A percentile compares a stretch with the other conserved stretches of the same genome.
Conservation (phyloP, 352 stramenopile species). For the Globisporangium lucens region DNA sequence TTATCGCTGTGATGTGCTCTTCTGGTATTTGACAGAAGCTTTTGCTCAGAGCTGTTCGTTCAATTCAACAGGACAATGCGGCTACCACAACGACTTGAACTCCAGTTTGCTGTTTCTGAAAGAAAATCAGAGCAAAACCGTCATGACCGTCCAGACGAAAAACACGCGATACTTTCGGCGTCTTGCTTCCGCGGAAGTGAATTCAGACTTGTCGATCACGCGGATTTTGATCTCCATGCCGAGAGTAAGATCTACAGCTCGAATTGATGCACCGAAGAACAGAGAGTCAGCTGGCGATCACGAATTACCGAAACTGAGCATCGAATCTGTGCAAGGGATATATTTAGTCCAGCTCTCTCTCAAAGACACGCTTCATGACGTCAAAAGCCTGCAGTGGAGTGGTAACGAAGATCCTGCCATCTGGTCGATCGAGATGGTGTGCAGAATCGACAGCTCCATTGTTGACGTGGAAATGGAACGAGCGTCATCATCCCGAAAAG, state of each 20-base stretch:
- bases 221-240: neutral
- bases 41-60: slow-evolving; percentile 20
- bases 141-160: slow-evolving; percentile 18
- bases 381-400: slow-evolving; percentile 3
- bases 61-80: slow-evolving; percentile 26
- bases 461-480: slow-evolving; percentile 19
- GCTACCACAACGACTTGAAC: slow-evolving; percentile 32
- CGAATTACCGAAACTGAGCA: neutral
- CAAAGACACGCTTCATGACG: slow-evolving; percentile 16
- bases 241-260: neutral
- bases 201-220: too few species aligned
- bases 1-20: neutral
- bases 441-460: slow-evolving; percentile 15
- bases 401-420: slow-evolving; percentile 9
- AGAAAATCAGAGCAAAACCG: slow-evolving; percentile 13
- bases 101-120: slow-evolving; percentile 24
- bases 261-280: too few species aligned
- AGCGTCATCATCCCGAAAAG: slow-evolving; percentile 10
- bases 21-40: neutral
- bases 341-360: slow-evolving; percentile 12
- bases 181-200: neutral
- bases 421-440: slow-evolving; percentile 21
- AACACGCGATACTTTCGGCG: slow-evolving; percentile 17
- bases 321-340: neutral
- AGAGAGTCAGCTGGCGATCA: neutral